Evolutionary conservation across 202 grass and related monocot genomes (phyloP), one percentile per base, ranked within the genome.

Genomic region (Schoenoplectus triqueter): DNA sequence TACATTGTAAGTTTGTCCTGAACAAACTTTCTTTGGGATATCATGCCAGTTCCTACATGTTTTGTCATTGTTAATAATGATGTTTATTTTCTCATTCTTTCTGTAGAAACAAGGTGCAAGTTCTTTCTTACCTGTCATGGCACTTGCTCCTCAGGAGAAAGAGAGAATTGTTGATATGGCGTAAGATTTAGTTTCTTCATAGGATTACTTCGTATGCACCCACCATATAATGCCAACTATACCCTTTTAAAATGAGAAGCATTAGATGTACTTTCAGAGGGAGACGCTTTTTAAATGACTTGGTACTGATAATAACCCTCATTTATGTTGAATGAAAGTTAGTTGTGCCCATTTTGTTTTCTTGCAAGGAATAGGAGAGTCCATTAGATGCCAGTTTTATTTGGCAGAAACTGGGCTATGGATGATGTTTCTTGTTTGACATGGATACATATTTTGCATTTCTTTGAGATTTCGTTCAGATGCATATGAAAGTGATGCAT

Each of bases 81-180:
- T 31, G 31, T 66, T 59, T 80, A 83, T 1, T 46, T 19, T 50
- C 59, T 31, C 31, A 31, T 64, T 82, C 6, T 49, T 9, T 89
- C 48, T 87, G 80, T 83, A 98, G 95, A 98, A 95, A 95, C 95
- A 98, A 98, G 91, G 89, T 67, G 92, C 95, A 47, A 98, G 90
- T 93, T 98, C 95, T 5, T 98, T 98, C 80, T 90, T 98, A 70
- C 95, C 95, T 9, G 92, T 98, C 79, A 98, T 98, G 89, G 95
- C 91, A 48, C 95, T 98, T 73, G 95, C 95, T 74, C 92, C 95
- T 39, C 92, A 98, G 69, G 95, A 98, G 73, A 98, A 90, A 82
- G 95, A 98, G 69, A 81, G 92, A 75, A 77, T 95, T 84, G 91
- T 98, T 85, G 95, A 98, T 88, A 95, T 98, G 95, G 92, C 95